A percentile compares a stretch with the other conserved stretches of the same genome.
phyloP scores from a whole-genome alignment of 2,329 filamentous ascomycete genomes.

The Ampelomyces quisqualis region DNA sequence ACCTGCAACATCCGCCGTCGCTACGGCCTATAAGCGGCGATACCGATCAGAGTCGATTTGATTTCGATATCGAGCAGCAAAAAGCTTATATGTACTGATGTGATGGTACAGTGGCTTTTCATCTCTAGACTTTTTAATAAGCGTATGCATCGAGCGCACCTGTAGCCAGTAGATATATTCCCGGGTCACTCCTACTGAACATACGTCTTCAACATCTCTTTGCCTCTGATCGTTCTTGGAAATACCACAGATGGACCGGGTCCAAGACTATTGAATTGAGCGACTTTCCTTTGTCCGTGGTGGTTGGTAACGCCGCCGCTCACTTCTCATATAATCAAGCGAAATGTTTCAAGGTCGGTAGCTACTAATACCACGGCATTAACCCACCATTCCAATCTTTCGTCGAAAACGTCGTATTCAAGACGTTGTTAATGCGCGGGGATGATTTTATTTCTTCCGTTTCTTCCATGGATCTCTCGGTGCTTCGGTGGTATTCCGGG shows the following conservation, averaged over 20 bases:
- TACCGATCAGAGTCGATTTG: constrained; percentile 39
- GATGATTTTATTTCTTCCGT: no score
- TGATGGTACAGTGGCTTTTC: constrained; percentile 15
- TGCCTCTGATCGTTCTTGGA: constrained; percentile 13
- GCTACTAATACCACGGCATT: no score
- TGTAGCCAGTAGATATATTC: constrained; percentile 20
- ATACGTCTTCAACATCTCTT: constrained; percentile 11
- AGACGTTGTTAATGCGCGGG: no score
- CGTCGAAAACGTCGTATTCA: no score
- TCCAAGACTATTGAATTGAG: constrained; percentile 14
- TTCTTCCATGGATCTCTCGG: no score
- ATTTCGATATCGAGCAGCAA: constrained; percentile 40
- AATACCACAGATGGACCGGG: constrained; percentile 19
- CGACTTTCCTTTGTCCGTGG: constrained; percentile 14
- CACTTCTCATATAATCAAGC: constrained; percentile 2
- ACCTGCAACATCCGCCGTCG: constrained; percentile 14
- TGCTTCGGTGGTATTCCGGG: no score
- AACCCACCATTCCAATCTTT: no score
- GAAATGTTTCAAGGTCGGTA: constrained; percentile 11
- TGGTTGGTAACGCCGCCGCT: not conserved
- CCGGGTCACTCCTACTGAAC: constrained; percentile 16
- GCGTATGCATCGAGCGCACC: constrained; percentile 12
- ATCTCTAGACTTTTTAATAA: constrained; percentile 16
- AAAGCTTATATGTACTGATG: constrained; percentile 40
- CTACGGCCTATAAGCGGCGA: constrained; percentile 38